phyloP scores from a whole-genome alignment of 192 early-diverging fungal species.

The Podila verticillata region DNA sequence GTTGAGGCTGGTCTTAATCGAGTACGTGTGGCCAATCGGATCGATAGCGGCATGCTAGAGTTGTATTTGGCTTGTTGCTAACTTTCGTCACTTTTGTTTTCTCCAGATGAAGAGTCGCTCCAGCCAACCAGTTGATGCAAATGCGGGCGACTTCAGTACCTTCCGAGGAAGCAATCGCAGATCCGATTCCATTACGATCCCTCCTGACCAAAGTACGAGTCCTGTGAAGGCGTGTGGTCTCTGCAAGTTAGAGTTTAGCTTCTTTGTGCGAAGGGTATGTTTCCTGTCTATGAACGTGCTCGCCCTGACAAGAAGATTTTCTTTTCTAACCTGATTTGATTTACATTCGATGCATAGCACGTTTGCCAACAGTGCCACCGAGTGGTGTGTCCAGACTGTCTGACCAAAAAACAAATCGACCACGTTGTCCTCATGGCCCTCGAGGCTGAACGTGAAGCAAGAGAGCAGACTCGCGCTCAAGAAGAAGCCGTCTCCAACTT shows the following conservation, averaged over 20 bases:
- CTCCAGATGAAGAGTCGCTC: slow-evolving; percentile 38
- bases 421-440: slow-evolving; percentile 35
- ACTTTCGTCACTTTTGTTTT: not conserved
- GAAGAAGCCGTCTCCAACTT: too few relatives aligned
- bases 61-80: not conserved
- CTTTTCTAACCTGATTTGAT: not conserved
- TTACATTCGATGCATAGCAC: slow-evolving; percentile 19
- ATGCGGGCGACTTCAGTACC: not conserved
- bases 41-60: not conserved
- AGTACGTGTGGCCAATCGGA: slow-evolving; percentile 13
- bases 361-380: slow-evolving; percentile 42
- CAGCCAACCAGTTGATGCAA: not conserved
- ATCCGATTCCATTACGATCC: slow-evolving; percentile 8
- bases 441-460: slow-evolving; percentile 34
- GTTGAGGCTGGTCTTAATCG: slow-evolving; percentile 43
- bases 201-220: slow-evolving; percentile 18
- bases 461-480: not conserved
- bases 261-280: slow-evolving; percentile 57
- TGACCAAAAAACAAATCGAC: slow-evolving; percentile 58
- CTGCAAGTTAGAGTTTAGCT: slow-evolving; percentile 48
- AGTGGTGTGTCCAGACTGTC: slow-evolving; percentile 53
- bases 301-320: not conserved
- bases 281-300: too few relatives aligned
- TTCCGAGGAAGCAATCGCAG: slow-evolving; percentile 14
- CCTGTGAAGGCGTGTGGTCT: slow-evolving; percentile 47